A percentile compares a stretch with the other conserved stretches of the same genome.
These are phyloP conservation scores for Magnolia kwangsiensis DNA, from an alignment of 164 flowering plant genomes.

Conservation along the genomic window DNA sequence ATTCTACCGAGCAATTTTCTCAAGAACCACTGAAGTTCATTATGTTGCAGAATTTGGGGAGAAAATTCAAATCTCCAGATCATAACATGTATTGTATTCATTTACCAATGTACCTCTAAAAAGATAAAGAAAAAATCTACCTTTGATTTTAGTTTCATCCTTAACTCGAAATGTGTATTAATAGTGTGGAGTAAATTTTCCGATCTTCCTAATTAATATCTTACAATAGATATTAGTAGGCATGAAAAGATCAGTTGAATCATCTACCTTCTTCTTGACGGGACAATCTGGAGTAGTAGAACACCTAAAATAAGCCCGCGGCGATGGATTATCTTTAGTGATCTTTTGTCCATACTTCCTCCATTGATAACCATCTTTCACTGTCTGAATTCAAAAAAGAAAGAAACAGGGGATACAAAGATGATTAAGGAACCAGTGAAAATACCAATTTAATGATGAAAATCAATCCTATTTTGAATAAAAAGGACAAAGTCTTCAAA, in stretches of 20 bases:
- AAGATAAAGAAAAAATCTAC: no score
- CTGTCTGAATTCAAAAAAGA: conserved; percentile 25
- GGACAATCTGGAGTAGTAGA: conserved; percentile 51
- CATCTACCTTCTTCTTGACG: conserved; percentile 56
- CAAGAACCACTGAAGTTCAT: no score
- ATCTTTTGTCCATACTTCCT: conserved; percentile 68
- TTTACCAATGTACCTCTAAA: no score
- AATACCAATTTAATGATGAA: neutral
- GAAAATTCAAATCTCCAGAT: neutral
- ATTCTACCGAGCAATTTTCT: no score
- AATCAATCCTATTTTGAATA: no score
- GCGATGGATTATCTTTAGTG: conserved; percentile 55
- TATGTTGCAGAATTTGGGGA: no score
- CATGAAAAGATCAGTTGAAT: neutral
- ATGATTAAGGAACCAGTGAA: neutral
- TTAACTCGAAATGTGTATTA: no score
- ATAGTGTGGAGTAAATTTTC: neutral
- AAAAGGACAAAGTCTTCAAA: neutral
- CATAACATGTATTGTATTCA: neutral
- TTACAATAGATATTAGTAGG: neutral
- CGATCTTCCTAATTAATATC: neutral
- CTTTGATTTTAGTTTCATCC: no score
- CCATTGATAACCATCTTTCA: conserved; percentile 67
- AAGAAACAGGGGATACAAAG: neutral
- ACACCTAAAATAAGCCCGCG: conserved; percentile 59